Evolutionary conservation across 768 basidiomycete species (phyloP).

Genomic region (Daedaleopsis nitida): DNA sequence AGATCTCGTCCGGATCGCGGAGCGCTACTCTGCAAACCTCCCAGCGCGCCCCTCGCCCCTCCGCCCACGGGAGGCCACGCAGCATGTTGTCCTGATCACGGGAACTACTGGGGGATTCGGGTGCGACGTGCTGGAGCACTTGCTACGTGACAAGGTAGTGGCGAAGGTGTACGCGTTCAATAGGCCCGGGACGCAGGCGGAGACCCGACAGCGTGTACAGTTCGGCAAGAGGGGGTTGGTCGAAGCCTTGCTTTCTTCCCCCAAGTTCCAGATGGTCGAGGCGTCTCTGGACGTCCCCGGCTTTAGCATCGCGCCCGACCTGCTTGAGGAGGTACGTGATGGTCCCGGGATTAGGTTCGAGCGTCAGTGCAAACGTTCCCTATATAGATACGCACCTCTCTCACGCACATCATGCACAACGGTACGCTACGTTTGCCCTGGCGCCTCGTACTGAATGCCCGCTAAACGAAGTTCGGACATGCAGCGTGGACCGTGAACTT

Average conservation of each 20-base stretch:
- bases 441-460: background rate
- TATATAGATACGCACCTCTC: slow-evolving; percentile 4
- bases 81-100: slow-evolving; percentile 17
- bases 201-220: slow-evolving; percentile 29
- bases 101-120: slow-evolving; percentile 11
- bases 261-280: slow-evolving; percentile 39
- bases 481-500: slow-evolving; percentile 45
- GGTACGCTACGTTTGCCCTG: background rate
- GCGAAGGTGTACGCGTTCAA: slow-evolving; percentile 26
- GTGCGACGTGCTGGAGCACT: slow-evolving; percentile 8
- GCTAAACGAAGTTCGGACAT: background rate
- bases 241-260: slow-evolving; percentile 26
- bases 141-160: slow-evolving; percentile 14
- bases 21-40: slow-evolving; percentile 2
- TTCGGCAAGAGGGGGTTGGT: slow-evolving; percentile 37
- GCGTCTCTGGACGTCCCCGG: slow-evolving; percentile 25
- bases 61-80: background rate
- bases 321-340: slow-evolving; percentile 16
- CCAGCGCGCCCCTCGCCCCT: slow-evolving; percentile 1
- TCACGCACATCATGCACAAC: slow-evolving; percentile 16
- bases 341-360: background rate
- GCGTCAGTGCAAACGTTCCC: background rate
- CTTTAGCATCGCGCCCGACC: slow-evolving; percentile 17
- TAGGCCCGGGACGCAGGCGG: slow-evolving; percentile 13
- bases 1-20: background rate